Percentiles rank a stretch among this genome's conserved stretches.
Conservation (phyloP, 2,329 filamentous ascomycete species). For the Colletotrichum sp. region DNA sequence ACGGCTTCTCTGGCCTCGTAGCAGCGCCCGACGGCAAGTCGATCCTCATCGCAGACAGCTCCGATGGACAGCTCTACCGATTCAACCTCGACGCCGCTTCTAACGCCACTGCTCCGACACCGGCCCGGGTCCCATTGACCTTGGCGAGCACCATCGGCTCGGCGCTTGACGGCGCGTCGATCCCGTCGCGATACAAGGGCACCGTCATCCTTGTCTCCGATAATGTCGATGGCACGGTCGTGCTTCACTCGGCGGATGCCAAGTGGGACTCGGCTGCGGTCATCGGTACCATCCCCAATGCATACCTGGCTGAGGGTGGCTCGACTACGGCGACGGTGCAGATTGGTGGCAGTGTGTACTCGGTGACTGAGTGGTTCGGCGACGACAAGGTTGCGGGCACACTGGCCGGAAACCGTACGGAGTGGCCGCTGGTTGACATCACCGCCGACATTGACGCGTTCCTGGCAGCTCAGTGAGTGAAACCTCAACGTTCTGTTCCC, state of each 20-base stretch:
- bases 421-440: constrained; percentile 15
- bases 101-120: neutral
- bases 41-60: constrained; percentile 35
- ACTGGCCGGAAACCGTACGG: constrained; percentile 8
- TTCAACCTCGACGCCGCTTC: constrained; percentile 32
- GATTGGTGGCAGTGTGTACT: constrained; percentile 18
- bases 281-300: constrained; percentile 34
- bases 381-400: constrained; percentile 8
- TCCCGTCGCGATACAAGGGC: constrained; percentile 37
- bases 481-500: neutral
- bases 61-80: constrained; percentile 36
- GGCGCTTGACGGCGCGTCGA: constrained; percentile 33
- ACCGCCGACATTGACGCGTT: constrained; percentile 2
- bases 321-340: neutral
- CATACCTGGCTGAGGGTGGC: neutral
- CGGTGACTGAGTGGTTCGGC: constrained; percentile 5
- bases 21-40: constrained; percentile 10
- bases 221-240: constrained; percentile 35
- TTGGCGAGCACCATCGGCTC: neutral
- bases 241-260: constrained; percentile 39
- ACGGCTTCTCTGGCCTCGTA: constrained; percentile 16
- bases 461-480: neutral
- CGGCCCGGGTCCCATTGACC: neutral
- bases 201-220: constrained; percentile 38
- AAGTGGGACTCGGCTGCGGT: constrained; percentile 39